Conservation (phyloP, 345 rosid species). For the Eucalyptus brandiana region DNA sequence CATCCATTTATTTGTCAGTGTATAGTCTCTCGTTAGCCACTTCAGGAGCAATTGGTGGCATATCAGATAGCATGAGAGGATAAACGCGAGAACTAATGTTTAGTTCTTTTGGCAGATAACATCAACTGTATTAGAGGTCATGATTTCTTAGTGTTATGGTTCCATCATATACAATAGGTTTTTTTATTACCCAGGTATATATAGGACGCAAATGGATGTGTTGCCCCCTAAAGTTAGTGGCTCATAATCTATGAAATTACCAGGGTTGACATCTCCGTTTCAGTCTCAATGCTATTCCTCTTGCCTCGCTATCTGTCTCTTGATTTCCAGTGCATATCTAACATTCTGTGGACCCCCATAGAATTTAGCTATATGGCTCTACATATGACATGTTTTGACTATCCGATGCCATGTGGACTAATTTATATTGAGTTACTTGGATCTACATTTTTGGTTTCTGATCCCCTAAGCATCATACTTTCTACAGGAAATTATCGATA, state of each 20-base stretch:
- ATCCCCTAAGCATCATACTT: neutral
- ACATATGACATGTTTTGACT: neutral
- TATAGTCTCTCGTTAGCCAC: neutral
- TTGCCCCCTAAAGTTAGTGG: neutral
- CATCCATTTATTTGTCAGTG: neutral
- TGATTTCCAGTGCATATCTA: neutral
- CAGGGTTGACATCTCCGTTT: neutral
- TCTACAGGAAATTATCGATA: slow-evolving; percentile 92
- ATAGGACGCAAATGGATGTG: neutral
- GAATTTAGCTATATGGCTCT: neutral
- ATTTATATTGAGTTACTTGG: neutral
- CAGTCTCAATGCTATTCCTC: neutral
- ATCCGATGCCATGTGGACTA: neutral
- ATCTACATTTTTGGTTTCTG: neutral
- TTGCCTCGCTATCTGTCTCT: neutral
- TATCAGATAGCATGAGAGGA: neutral
- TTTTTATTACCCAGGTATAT: neutral
- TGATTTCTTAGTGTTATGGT: neutral
- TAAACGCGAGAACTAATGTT: neutral
- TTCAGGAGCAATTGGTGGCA: neutral
- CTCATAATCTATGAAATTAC: neutral
- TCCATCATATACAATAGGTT: neutral
- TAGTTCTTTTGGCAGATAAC: neutral
- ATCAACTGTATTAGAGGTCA: neutral
- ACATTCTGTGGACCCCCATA: neutral